Conservation (phyloP, 2,329 filamentous ascomycete species). For the Trichophyton mentagrophytes region DNA sequence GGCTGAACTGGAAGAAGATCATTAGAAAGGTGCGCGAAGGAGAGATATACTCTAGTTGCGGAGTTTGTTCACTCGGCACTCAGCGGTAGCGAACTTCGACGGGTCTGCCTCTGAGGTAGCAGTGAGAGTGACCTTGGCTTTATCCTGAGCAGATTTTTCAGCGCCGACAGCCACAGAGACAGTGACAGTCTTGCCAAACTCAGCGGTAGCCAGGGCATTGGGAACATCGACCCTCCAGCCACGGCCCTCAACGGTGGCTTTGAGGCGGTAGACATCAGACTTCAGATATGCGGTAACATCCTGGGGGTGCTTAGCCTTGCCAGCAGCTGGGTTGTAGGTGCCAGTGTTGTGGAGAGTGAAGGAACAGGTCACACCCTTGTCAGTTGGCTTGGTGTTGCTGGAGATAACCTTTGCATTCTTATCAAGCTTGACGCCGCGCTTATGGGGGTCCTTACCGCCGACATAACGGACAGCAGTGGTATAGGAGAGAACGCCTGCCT, state of each 20-base stretch:
- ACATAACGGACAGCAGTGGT: conserved; percentile 11
- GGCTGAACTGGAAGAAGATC: neutral
- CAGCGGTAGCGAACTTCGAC: conserved; percentile 7
- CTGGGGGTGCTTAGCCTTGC: conserved; percentile 9
- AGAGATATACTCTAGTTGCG: neutral
- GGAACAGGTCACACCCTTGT: conserved; percentile 12
- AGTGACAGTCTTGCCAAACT: conserved; percentile 9
- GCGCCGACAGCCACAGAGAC: conserved; percentile 12
- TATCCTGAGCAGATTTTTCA: conserved; percentile 3
- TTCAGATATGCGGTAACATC: conserved; percentile 11
- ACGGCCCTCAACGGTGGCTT: conserved; percentile 10
- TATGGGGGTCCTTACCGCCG: conserved; percentile 9
- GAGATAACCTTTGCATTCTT: conserved; percentile 1
- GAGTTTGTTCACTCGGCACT: conserved; percentile 8
- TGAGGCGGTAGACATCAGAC: conserved; percentile 14
- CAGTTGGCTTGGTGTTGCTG: conserved; percentile 4
- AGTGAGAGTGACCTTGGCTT: conserved; percentile 8
- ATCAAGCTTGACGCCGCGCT: conserved; percentile 7
- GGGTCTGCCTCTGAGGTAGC: conserved; percentile 13
- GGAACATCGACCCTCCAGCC: conserved; percentile 14
- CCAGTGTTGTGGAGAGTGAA: conserved; percentile 13
- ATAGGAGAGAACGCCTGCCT: conserved; percentile 12
- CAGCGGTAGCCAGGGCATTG: conserved; percentile 10
- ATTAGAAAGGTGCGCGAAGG: neutral
- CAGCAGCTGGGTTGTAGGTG: conserved; percentile 6